Percentiles rank a stretch among this genome's conserved stretches.
phyloP scores from a whole-genome alignment of 257 asterid species.

The Salvia rosmarinus region DNA sequence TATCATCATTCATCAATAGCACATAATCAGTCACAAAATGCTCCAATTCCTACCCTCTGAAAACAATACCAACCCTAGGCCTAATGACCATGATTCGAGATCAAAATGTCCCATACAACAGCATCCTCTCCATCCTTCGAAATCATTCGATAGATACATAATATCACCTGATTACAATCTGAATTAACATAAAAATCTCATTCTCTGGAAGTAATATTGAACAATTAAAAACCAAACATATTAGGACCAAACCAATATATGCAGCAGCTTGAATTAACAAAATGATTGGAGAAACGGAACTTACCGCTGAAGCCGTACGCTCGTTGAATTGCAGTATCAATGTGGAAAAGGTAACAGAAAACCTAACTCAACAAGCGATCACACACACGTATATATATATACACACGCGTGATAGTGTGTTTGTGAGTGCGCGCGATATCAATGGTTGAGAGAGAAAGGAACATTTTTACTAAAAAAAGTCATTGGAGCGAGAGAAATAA shows the following conservation, averaged over 20 bases:
- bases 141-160: constrained; percentile 43
- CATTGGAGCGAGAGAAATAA: constrained; percentile 29
- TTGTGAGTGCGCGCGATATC: constrained; percentile 33
- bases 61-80: constrained; percentile 44
- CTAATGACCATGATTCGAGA: constrained; percentile 39
- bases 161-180: constrained; percentile 56
- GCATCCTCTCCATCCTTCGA: constrained; percentile 37
- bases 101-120: constrained; percentile 42
- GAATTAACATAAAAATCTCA: neutral
- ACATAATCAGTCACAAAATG: constrained; percentile 37
- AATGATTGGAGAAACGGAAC: constrained; percentile 23
- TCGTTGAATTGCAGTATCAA: constrained; percentile 38
- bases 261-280: constrained; percentile 15
- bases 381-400: constrained; percentile 4
- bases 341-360: constrained; percentile 38
- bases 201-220: constrained; percentile 5
- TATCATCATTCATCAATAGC: constrained; percentile 11
- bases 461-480: constrained; percentile 29
- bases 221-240: neutral
- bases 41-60: constrained; percentile 38
- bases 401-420: constrained; percentile 8
- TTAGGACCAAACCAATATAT: constrained; percentile 22
- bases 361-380: constrained; percentile 37
- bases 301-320: constrained; percentile 42
- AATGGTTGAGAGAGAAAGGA: constrained; percentile 31